A percentile compares a stretch with the other conserved stretches of the same genome.
phyloP scores from a whole-genome alignment of 192 early-diverging fungal genomes.

The Endogone sp. region DNA sequence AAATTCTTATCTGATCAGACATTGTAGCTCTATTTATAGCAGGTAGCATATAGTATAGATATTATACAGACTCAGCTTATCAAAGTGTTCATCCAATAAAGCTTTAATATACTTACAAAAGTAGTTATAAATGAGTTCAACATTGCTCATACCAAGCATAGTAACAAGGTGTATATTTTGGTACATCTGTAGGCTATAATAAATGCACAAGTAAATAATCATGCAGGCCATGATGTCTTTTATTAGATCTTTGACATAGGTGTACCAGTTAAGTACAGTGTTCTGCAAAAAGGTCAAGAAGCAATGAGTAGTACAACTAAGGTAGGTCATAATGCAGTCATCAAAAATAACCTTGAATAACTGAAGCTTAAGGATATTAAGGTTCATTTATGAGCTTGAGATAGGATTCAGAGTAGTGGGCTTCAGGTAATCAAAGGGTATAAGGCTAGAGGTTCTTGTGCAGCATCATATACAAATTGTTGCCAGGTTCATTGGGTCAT shows the following conservation, averaged over 20 bases:
- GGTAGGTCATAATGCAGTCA: neutral
- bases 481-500: neutral
- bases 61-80: too few species aligned
- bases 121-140: neutral
- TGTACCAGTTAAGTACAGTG: neutral
- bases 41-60: too few species aligned
- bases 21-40: too few species aligned
- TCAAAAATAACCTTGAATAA: neutral
- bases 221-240: neutral
- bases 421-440: neutral
- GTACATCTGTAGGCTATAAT: neutral
- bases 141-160: neutral
- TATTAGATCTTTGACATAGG: neutral
- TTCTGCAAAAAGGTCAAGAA: neutral
- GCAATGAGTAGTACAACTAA: neutral
- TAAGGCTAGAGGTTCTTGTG: too few species aligned
- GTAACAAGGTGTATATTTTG: neutral
- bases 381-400: neutral
- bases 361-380: neutral
- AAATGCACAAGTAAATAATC: neutral
- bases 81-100: too few species aligned
- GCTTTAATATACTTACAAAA: too few species aligned
- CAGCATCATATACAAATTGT: too few species aligned
- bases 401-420: neutral
- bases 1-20: too few species aligned